Evolutionary conservation across 305 asterid genomes (phyloP), one percentile per base, ranked within the genome.

Genomic region (Fraxinus velutina): DNA sequence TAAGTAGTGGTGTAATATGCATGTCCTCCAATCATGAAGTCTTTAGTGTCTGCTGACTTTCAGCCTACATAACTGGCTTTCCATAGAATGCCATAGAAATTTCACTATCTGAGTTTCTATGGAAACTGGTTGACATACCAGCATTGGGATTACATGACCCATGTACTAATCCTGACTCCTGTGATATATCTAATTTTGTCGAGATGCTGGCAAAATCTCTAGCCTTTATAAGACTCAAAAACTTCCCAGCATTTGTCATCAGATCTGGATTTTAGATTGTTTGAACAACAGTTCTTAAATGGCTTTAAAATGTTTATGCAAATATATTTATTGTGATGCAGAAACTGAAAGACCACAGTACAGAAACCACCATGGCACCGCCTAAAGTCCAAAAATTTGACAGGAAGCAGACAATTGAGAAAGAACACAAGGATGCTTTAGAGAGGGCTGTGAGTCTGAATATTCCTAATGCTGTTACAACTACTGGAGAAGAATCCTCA

Each of bases 401-500:
- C 24, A 88, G 98, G 87, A 83, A 87, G 86, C 83, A 82, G 76
- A 92, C 97, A 0, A 66, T 93, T 30, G 95, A 92, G 83, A 89
- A 89, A 77, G 99, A 95, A 89, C 99, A 95, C 92, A 89, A 89
- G 83, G 97, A 92, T 80, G 99, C 99, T 32, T 68, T 95, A 76
- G 92, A 95, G 84, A 92, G 97, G 86, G 99, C 99, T 1, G 91
- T 93, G 30, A 91, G 92, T 77, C 86, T 93, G 88, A 95, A 95
- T 21, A 91, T 95, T 85, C 99, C 99, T 75, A 89, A 93, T 19
- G 98, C 99, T 0, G 91, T 87, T 64, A 57, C 85, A 73, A 82
- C 57, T 50, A 78, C 84, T 17, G 93, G 84, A 80, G 92, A 85
- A 71, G 90, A 86, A 83, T 21, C 89, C 37, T 80, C 87, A 6